A percentile compares a stretch with the other conserved stretches of the same genome.
Evolutionary conservation across 2,329 filamentous ascomycete species (phyloP).

Genomic region (Coniosporium tulheliwenetii): DNA sequence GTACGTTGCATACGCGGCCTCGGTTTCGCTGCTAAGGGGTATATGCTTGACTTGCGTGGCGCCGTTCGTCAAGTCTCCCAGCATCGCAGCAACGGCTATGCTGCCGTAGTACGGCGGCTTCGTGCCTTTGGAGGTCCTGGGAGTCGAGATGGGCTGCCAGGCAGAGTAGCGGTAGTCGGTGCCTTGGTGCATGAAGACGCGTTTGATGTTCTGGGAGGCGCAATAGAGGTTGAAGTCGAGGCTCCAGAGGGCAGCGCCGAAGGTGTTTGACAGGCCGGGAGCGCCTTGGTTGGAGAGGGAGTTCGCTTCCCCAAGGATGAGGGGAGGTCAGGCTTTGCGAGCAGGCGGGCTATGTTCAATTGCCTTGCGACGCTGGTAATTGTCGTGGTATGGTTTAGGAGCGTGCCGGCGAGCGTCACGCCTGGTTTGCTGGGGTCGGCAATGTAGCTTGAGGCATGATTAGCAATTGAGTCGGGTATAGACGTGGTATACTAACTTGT

Average conservation of each 20-base stretch:
- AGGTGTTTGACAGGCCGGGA: conserved; percentile 46
- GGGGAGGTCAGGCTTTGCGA: conserved; percentile 26
- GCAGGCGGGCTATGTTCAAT: conserved; percentile 28
- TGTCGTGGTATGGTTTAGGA: conserved; percentile 47
- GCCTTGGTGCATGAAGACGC: conserved; percentile 49
- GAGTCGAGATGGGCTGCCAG: conserved; percentile 44
- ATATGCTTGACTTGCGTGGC: conserved; percentile 33
- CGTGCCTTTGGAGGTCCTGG: conserved; percentile 35
- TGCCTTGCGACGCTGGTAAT: conserved; percentile 33
- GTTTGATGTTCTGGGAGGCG: conserved; percentile 38
- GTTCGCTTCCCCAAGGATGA: conserved; percentile 46
- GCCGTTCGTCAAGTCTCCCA: conserved; percentile 25
- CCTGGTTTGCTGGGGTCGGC: conserved; percentile 41
- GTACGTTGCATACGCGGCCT: conserved; percentile 43
- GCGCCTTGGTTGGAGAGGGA: conserved; percentile 46
- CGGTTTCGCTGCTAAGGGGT: conserved; percentile 21
- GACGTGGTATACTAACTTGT: conserved; percentile 33
- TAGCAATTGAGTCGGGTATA: not conserved
- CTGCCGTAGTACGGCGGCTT: conserved; percentile 51
- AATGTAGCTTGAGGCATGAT: conserved; percentile 36
- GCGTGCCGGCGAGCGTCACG: conserved; percentile 44
- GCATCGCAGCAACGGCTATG: conserved; percentile 40
- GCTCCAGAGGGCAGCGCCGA: conserved; percentile 50
- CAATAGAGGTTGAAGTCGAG: conserved; percentile 46
- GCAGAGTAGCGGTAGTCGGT: conserved; percentile 45